Base-by-base conservation (phyloP, 2,329 filamentous ascomycete species). In the Hymenoscyphus linearis region DNA sequence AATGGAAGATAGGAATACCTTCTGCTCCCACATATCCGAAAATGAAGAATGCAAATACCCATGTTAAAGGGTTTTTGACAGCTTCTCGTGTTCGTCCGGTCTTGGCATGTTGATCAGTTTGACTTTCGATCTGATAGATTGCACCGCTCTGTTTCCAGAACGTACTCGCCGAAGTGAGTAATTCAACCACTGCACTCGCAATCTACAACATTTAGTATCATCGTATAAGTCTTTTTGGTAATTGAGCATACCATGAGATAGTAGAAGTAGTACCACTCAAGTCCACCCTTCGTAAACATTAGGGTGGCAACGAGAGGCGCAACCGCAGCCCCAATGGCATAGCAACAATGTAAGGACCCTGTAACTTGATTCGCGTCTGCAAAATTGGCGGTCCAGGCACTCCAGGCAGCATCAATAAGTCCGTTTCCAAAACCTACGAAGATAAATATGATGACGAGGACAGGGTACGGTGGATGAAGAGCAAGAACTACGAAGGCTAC, bases 11-110 rank as follows among this genome's bases (percentile, higher is more conserved):
- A 34, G 22, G 34, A 25, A 34, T 55, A 66, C 66, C 66, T 74
- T 96, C 91, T 5, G 84, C 81, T 3, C 91, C 91, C 0, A 93
- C 87, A 69, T 96, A 96, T 9, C 85, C 84, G 4, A 96, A 80
- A 14, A 96, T 76, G 72, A 96, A 96, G 1, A 88, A 63, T 2
- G 90, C 82, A 52, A 85, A 79, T n/a, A 91, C 77, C 88, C 89
- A 93, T 2, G 88, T 88, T 3, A 89, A 79, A 60, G 77, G 79
- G 76, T 65, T 77, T 76, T 71, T 65, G 3, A 83, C 18, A 31
- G 67, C 57, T 68, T 71, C 60, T 63, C 71, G 56, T 9, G 69
- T 71, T 4, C 69, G 64, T n/a, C 66, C 66, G 2, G 63, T 60
- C 16, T 66, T 37, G 59, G 66, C 10, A 58, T 55, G 26, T 50